phyloP scores from a whole-genome alignment of 371 early-diverging fungal genomes.

The Mucor sp. region DNA sequence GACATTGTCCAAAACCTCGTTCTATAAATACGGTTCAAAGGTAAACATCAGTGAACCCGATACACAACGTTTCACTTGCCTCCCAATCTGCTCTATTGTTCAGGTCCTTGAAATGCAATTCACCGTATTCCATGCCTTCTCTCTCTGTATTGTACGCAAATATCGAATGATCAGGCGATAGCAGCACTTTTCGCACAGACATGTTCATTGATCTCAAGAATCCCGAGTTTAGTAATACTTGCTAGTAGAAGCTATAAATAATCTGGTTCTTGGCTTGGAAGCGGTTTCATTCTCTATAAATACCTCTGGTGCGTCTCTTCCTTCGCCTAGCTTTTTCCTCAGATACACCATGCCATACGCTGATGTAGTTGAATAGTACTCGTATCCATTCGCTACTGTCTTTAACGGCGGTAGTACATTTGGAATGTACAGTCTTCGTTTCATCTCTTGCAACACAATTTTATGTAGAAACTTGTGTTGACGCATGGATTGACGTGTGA shows the following conservation, averaged over 20 bases:
- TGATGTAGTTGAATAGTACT: constrained; percentile 64
- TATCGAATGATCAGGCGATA: constrained; percentile 61
- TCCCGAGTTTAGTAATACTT: constrained; percentile 61
- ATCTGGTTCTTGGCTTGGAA: background rate
- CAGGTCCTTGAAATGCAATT: constrained; percentile 60
- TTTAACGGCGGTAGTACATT: constrained; percentile 52
- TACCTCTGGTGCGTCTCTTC: constrained; percentile 51
- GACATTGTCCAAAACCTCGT: constrained; percentile 63
- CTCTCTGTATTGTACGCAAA: constrained; percentile 65
- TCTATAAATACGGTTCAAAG: constrained; percentile 16
- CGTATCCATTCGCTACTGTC: constrained; percentile 58
- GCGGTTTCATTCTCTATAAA: background rate
- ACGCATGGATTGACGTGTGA: constrained; percentile 29
- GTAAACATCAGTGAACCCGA: background rate
- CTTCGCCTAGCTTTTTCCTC: constrained; percentile 49
- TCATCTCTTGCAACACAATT: constrained; percentile 57
- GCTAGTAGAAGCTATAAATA: constrained; percentile 22
- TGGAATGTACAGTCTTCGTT: constrained; percentile 47
- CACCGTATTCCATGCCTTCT: constrained; percentile 69
- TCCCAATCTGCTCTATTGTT: constrained; percentile 35
- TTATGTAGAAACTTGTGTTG: constrained; percentile 38
- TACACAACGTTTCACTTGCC: constrained; percentile 20
- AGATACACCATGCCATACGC: constrained; percentile 62
- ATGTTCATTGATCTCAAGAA: constrained; percentile 55
- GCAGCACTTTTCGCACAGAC: constrained; percentile 58